phyloP scores from a whole-genome alignment of 2,329 filamentous ascomycete species.

The Diaporthe ilicicola region DNA sequence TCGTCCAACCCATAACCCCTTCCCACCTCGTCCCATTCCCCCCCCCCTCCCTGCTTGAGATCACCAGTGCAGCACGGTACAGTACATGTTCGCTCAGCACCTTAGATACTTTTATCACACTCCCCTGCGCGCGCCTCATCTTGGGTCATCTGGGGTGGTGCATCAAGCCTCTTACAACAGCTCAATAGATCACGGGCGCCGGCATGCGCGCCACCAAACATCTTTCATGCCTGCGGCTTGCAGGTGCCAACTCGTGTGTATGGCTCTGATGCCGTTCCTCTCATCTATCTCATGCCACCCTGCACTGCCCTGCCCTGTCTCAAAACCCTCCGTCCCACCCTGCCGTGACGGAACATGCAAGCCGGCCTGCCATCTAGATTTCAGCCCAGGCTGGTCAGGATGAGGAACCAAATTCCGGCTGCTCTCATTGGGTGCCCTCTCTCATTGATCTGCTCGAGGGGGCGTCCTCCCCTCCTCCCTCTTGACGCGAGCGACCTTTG shows the following conservation, averaged over 20 bases:
- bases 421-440: not conserved
- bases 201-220: slow-evolving; percentile 27
- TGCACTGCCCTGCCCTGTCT: not conserved
- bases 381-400: not conserved
- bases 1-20: not conserved
- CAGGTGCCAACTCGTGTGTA: slow-evolving; percentile 28
- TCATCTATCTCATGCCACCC: not conserved
- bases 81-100: not conserved
- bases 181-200: slow-evolving; percentile 34
- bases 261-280: not conserved
- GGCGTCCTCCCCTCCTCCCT: not conserved
- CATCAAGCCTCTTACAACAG: slow-evolving; percentile 31
- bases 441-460: not conserved
- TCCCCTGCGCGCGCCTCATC: slow-evolving; percentile 27
- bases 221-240: slow-evolving; percentile 23
- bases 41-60: not conserved
- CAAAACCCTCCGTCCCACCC: not conserved
- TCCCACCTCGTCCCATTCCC: not conserved
- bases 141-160: slow-evolving; percentile 27
- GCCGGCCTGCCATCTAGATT: slow-evolving; percentile 5
- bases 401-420: not conserved
- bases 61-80: not conserved
- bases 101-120: slow-evolving; percentile 15
- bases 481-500: slow-evolving; percentile 17
- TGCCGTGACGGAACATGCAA: not conserved